Evolutionary conservation across 78 protist genomes (phyloP).

Genomic region (Polysphondylium violaceum): DNA sequence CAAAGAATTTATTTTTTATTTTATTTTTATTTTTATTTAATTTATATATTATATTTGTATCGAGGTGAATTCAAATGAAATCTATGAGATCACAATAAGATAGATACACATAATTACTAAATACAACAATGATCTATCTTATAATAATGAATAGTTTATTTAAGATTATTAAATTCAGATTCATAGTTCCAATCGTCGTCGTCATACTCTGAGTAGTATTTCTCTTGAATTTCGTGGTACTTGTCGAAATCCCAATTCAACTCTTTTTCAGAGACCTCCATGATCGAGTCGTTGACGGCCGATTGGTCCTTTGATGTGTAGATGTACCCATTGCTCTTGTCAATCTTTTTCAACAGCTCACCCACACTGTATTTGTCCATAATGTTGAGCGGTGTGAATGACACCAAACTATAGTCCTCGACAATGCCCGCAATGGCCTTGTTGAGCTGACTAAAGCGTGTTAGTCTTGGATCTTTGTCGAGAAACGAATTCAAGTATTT

Average conservation of each 20-base stretch:
- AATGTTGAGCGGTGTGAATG: slow-evolving; percentile 83
- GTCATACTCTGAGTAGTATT: slow-evolving; percentile 1
- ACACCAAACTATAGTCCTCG: slow-evolving; percentile 91
- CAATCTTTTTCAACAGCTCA: slow-evolving; percentile 54
- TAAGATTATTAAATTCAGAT: no score
- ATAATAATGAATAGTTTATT: neutral
- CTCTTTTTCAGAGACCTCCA: slow-evolving; percentile 56
- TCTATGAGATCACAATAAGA: no score
- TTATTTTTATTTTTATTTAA: no score
- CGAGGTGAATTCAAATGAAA: no score
- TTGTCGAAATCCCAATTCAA: slow-evolving; percentile 63
- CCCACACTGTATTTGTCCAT: slow-evolving; percentile 74
- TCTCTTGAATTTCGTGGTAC: slow-evolving; percentile 63
- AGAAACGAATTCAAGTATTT: slow-evolving; percentile 6
- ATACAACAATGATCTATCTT: neutral
- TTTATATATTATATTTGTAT: no score
- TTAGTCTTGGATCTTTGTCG: slow-evolving; percentile 23
- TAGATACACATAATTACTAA: no score
- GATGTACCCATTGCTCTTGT: slow-evolving; percentile 87
- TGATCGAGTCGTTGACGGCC: slow-evolving; percentile 34
- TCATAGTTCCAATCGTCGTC: slow-evolving; percentile 29
- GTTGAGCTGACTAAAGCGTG: slow-evolving; percentile 57
- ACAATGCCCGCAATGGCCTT: slow-evolving; percentile 84
- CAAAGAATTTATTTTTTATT: no score
- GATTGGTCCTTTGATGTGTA: slow-evolving; percentile 50